phyloP scores from a whole-genome alignment of 306 rosid genomes.

The Morella rubra region DNA sequence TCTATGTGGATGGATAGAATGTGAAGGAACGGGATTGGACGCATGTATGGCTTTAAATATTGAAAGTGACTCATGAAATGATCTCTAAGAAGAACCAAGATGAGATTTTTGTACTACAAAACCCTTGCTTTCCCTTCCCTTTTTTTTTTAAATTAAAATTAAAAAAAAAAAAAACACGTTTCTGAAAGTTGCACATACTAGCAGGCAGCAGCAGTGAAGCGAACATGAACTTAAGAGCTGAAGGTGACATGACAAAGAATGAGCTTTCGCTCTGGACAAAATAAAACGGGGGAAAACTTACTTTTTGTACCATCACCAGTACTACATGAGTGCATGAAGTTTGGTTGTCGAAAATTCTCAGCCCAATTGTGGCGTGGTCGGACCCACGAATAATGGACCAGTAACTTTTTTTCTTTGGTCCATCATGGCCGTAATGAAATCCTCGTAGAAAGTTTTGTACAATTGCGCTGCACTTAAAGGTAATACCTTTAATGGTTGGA shows the following conservation, averaged over 20 bases:
- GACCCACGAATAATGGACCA: no score
- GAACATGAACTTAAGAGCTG: constrained; percentile 43
- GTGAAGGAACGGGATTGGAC: constrained; percentile 32
- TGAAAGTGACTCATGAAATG: constrained; percentile 12
- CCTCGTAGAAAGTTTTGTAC: no score
- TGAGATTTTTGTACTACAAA: constrained; percentile 43
- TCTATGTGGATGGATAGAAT: constrained; percentile 29
- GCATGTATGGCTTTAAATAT: constrained; percentile 25
- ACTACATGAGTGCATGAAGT: not conserved
- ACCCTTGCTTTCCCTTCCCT: no score
- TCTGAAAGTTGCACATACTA: constrained; percentile 39
- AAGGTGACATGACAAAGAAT: constrained; percentile 50
- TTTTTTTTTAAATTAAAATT: no score
- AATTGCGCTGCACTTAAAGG: no score
- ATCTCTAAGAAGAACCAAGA: constrained; percentile 27
- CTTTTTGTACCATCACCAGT: constrained; percentile 51
- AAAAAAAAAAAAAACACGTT: no score
- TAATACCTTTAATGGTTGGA: no score
- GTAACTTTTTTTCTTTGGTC: no score
- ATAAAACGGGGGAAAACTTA: constrained; percentile 23
- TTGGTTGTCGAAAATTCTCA: no score
- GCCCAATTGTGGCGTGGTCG: no score
- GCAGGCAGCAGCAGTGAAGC: not conserved
- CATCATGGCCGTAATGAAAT: no score
- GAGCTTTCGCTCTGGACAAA: constrained; percentile 50